Evolutionary conservation across 192 early-diverging fungal genomes (phyloP), one percentile per base, ranked within the genome.

Genomic region (Thamnidium elegans): DNA sequence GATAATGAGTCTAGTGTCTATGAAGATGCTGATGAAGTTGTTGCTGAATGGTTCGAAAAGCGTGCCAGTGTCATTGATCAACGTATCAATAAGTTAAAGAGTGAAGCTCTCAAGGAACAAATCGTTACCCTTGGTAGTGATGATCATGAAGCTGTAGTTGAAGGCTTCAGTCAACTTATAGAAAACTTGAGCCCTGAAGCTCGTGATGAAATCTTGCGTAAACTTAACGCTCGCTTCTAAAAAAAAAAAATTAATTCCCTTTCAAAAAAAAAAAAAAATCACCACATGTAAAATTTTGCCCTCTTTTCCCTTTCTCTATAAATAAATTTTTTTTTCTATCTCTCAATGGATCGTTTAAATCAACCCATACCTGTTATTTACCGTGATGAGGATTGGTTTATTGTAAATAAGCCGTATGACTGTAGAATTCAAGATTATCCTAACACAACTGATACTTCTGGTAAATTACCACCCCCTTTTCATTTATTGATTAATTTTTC

Each of bases 11-110:
- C 82, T 26, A 61, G 65, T 3, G 72, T 73, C 31, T 82, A 82
- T 69, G 80, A 83, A 61, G 71, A 69, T n/a, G 82, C 88, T 39
- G 90, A 93, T 59, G 50, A 68, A 43, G 52, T 50, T 11, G 79
- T 88, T 7, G 77, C 79, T 1, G 68, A 78, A 21, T 92, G 90
- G 89, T 75, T 90, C 44, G 87, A 87, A 64, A 71, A 69, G 30
- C 69, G 75, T 0, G 34, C 65, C 48, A 62, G 55, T 34, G 63
- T 69, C 43, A 55, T 84, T 17, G 71, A 81, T 11, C 65, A 58
- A 26, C 52, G 71, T 54, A 78, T 77, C 47, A 58, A 42, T 45
- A 74, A 68, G 26, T 30, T 78, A 19, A 66, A 67, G 50, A 51
- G 39, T 46, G 66, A 75, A 31, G 69, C 69, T 21, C 52, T 75